Evolutionary conservation across 306 rosid species (phyloP), one percentile per base, ranked within the genome.

Genomic region (Trifolium fragiferum): DNA sequence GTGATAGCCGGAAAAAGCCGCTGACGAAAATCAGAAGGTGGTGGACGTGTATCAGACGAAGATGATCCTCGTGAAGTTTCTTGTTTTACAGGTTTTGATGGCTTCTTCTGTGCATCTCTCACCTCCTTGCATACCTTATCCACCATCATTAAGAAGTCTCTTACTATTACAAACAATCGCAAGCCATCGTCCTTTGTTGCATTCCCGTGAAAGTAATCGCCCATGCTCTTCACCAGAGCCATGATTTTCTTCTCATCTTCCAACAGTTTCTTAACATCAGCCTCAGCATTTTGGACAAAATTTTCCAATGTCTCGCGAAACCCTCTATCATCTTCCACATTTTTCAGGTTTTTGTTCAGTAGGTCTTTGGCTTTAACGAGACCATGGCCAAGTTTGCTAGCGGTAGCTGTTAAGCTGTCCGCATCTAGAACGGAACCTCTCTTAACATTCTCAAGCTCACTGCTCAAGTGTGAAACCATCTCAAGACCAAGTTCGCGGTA

Each of bases 201-300:
- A 47, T 81, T 90, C 60, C 99, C 99, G 68, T 95, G 98, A 80
- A 92, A 95, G 80, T 95, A 95, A 74, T 95, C 98, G 2, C 92
- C 96, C 5, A 98, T 92, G 81, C 90, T 92, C 89, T 90, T 95
- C 87, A 92, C 97, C 75, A 95, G 58, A 73, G 74, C 87, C 89
- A 74, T 89, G 68, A 90, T 87, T 78, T 84, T 92, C 83, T 89
- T 92, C 84, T 92, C 99, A 76, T 89, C 99, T 82, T 89, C 90
- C 32, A 79, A 80, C 32, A 95, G 89, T 44, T 69, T 76, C 68
- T 0, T 72, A 77, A 92, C 84, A 66, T 84, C 89, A 33, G 54
- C 63, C 85, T 92, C 99, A 14, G 97, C 92, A 74, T 69, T 77
- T 87, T 82, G 78, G 84, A 95, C 87, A 70, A 92, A 92, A 80